A percentile compares a stretch with the other conserved stretches of the same genome.
These are phyloP conservation scores for Russula brevipes DNA, from an alignment of 768 basidiomycete genomes.

Conservation along the genomic window DNA sequence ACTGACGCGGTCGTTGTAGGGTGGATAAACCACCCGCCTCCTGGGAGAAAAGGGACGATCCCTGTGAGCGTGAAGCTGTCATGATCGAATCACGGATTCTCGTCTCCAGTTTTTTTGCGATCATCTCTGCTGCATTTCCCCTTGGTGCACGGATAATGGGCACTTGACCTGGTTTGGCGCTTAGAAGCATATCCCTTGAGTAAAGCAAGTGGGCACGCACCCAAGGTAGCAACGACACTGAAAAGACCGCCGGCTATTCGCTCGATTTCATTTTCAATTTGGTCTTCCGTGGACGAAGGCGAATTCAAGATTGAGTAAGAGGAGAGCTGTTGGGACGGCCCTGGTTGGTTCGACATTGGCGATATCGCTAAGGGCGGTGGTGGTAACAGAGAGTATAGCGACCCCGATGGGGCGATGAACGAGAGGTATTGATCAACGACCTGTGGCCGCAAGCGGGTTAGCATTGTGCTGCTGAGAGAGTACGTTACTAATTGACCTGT, in stretches of 20 bases:
- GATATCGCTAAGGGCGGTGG: slow-evolving; percentile 40
- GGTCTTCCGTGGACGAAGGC: slow-evolving; percentile 80
- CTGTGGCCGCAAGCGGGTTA: slow-evolving; percentile 36
- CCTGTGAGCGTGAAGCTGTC: slow-evolving; percentile 58
- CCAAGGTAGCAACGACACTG: slow-evolving; percentile 83
- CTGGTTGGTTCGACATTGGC: slow-evolving; percentile 34
- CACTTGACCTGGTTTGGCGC: slow-evolving; percentile 58
- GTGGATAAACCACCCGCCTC: slow-evolving; percentile 80
- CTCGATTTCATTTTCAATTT: slow-evolving; percentile 92
- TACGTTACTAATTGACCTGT: slow-evolving; percentile 47
- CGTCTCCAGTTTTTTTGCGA: slow-evolving; percentile 91
- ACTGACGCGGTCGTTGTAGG: slow-evolving; percentile 80
- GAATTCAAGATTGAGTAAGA: slow-evolving; percentile 89
- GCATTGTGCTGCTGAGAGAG: slow-evolving; percentile 11
- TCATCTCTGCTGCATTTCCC: slow-evolving; percentile 98
- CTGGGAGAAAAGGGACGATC: slow-evolving; percentile 65
- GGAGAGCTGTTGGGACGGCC: slow-evolving; percentile 39
- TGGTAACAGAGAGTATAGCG: slow-evolving; percentile 85
- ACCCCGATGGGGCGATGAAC: slow-evolving; percentile 89
- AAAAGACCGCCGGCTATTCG: slow-evolving; percentile 87
- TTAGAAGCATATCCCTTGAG: not conserved
- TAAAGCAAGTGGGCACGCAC: slow-evolving; percentile 38
- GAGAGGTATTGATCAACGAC: slow-evolving; percentile 96
- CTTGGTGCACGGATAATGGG: slow-evolving; percentile 92
- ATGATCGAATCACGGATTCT: slow-evolving; percentile 85